Percentiles rank a stretch among this genome's conserved stretches.
These are phyloP conservation scores for Davidsoniella virescens DNA, from an alignment of 2,329 filamentous ascomycete species.

Conservation along the genomic window DNA sequence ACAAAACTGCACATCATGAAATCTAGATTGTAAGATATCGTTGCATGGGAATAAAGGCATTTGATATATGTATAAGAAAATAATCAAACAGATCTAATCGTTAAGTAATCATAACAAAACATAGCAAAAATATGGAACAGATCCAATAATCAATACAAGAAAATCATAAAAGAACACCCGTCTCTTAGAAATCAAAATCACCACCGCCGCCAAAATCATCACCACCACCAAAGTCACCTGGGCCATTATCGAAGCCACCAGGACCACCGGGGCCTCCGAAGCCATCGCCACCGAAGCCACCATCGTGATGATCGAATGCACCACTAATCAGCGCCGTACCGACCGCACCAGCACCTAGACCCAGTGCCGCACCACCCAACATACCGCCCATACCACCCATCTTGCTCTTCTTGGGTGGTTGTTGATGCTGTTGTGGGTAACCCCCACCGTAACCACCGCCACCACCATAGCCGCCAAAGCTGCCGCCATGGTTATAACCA, in stretches of 20 bases:
- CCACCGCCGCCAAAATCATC: constrained; percentile 18
- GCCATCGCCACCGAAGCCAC: constrained; percentile 24
- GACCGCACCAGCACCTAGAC: constrained; percentile 64
- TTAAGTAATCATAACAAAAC: background rate
- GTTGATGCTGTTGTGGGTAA: constrained; percentile 20
- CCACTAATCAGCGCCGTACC: constrained; percentile 59
- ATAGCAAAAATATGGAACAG: background rate
- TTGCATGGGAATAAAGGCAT: background rate
- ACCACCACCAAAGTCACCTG: constrained; percentile 18
- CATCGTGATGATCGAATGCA: constrained; percentile 47
- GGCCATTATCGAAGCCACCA: constrained; percentile 21
- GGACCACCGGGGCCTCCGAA: constrained; percentile 12
- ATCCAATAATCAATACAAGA: background rate
- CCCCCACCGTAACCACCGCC: constrained; percentile 21
- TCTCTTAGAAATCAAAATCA: constrained; percentile 22
- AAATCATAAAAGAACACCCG: background rate
- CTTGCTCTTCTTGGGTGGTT: constrained; percentile 25
- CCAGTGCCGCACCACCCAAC: constrained; percentile 58
- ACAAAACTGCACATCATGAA: background rate
- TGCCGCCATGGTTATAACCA: constrained; percentile 15
- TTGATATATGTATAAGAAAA: background rate
- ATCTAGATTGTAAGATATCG: background rate
- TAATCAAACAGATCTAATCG: background rate
- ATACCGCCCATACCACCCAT: constrained; percentile 32
- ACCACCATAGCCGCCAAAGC: constrained; percentile 15